Evolutionary conservation across 2,329 filamentous ascomycete species (phyloP).

Genomic region (Didymella lethalis): DNA sequence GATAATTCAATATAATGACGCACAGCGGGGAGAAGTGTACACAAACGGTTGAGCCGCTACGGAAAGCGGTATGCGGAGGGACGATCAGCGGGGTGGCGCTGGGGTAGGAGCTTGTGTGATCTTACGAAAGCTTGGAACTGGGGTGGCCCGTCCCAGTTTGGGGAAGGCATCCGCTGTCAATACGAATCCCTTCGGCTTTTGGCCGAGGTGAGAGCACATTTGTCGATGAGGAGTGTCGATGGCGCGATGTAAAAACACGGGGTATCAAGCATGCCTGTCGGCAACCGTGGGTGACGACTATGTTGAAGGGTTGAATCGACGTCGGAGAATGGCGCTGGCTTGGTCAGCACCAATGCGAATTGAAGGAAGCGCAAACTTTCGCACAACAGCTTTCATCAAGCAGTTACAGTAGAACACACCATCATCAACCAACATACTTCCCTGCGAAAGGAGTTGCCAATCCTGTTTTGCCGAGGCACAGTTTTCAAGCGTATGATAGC

Average conservation of each 20-base stretch:
- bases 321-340: not conserved
- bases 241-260: not conserved
- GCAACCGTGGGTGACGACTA: not conserved
- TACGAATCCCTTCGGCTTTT: conserved; percentile 17
- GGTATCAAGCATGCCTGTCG: not conserved
- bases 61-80: conserved; percentile 11
- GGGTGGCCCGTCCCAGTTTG: conserved; percentile 20
- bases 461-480: too few relatives aligned
- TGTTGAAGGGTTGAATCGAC: not conserved
- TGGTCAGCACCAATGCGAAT: not conserved
- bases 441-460: too few relatives aligned
- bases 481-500: too few relatives aligned
- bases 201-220: conserved; percentile 10
- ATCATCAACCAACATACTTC: too few relatives aligned
- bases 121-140: conserved; percentile 27
- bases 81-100: conserved; percentile 31
- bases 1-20: conserved; percentile 15
- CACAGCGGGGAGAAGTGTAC: conserved; percentile 9
- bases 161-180: conserved; percentile 25
- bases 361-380: not conserved
- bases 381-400: too few relatives aligned
- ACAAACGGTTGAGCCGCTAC: conserved; percentile 26
- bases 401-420: too few relatives aligned
- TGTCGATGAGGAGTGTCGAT: not conserved
- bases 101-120: conserved; percentile 24